A percentile compares a stretch with the other conserved stretches of the same genome.
Conservation (phyloP, 768 basidiomycete species). For the Heimioporus sp. region DNA sequence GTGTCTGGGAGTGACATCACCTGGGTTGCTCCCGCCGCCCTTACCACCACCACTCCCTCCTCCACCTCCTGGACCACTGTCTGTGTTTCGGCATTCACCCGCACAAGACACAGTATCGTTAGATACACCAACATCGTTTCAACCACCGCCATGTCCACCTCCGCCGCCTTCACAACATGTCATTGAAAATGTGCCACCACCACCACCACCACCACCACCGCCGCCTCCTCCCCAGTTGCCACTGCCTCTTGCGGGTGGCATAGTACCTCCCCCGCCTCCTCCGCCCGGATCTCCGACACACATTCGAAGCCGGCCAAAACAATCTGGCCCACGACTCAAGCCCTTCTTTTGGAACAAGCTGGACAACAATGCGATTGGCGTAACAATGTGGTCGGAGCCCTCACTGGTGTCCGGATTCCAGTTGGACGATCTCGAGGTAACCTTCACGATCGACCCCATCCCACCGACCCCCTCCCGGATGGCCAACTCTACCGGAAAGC, state of each 20-base stretch:
- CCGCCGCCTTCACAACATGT: too few species aligned
- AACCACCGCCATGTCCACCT: slow-evolving; percentile 40
- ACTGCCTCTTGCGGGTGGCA: slow-evolving; percentile 18
- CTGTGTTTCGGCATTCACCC: too few species aligned
- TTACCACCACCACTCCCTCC: too few species aligned
- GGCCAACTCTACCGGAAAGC: slow-evolving; percentile 46
- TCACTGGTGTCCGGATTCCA: slow-evolving; percentile 44
- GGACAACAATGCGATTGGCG: slow-evolving; percentile 33
- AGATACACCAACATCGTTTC: slow-evolving; percentile 30
- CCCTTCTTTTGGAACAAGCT: slow-evolving; percentile 94
- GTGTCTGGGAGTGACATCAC: neutral
- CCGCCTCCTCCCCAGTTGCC: slow-evolving; percentile 34
- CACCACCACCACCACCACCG: slow-evolving; percentile 8
- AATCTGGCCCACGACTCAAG: slow-evolving; percentile 56
- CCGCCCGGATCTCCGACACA: slow-evolving; percentile 34
- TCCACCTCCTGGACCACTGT: too few species aligned
- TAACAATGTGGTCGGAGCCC: slow-evolving; percentile 74
- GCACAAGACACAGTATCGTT: too few species aligned
- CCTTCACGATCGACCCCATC: slow-evolving; percentile 59
- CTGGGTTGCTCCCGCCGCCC: too few species aligned
- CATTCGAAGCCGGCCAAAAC: slow-evolving; percentile 31
- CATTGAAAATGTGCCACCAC: too few species aligned
- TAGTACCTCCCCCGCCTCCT: slow-evolving; percentile 28
- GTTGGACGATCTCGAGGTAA: slow-evolving; percentile 69
- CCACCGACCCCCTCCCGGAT: slow-evolving; percentile 42